phyloP scores from a whole-genome alignment of 495 filamentous ascomycete genomes.

The Penicillium flavigenum region DNA sequence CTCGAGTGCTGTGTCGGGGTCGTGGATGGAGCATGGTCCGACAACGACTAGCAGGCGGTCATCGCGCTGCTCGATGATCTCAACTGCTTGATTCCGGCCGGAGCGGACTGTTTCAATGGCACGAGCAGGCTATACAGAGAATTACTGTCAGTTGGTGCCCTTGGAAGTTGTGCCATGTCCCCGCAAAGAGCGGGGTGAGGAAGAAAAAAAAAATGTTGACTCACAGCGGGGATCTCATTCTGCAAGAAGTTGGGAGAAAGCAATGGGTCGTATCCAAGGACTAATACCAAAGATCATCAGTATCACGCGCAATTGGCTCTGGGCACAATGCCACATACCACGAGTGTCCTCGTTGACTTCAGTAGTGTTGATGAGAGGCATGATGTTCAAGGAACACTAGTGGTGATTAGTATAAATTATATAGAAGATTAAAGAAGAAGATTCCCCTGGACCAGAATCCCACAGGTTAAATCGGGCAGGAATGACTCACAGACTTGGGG shows the following conservation, averaged over 20 bases:
- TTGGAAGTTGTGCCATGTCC: constrained; percentile 3
- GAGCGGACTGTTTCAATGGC: constrained; percentile 69
- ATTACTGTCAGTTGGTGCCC: constrained; percentile 14
- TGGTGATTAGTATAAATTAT: background rate
- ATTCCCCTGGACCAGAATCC: background rate
- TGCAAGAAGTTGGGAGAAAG: constrained; percentile 87
- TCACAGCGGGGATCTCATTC: constrained; percentile 80
- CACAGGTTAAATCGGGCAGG: background rate
- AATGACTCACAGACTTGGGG: constrained; percentile 9
- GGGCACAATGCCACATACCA: constrained; percentile 35
- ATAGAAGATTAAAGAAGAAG: background rate
- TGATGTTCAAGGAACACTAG: constrained; percentile 15
- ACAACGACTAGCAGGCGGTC: constrained; percentile 93
- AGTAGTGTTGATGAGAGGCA: constrained; percentile 51
- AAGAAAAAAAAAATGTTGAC: constrained; percentile 34
- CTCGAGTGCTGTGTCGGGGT: constrained; percentile 82
- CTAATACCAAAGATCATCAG: constrained; percentile 43
- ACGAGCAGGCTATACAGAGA: constrained; percentile 37
- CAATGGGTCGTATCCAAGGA: constrained; percentile 91
- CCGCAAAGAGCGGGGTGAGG: constrained; percentile 12
- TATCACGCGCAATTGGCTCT: constrained; percentile 1
- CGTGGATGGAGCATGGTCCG: constrained; percentile 96
- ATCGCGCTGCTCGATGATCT: constrained; percentile 74
- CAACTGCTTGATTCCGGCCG: constrained; percentile 78
- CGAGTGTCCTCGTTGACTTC: constrained; percentile 55